A percentile compares a stretch with the other conserved stretches of the same genome.
These are phyloP conservation scores for Penicillium sp. DNA, from an alignment of 2,329 filamentous ascomycete genomes.

Conservation along the genomic window DNA sequence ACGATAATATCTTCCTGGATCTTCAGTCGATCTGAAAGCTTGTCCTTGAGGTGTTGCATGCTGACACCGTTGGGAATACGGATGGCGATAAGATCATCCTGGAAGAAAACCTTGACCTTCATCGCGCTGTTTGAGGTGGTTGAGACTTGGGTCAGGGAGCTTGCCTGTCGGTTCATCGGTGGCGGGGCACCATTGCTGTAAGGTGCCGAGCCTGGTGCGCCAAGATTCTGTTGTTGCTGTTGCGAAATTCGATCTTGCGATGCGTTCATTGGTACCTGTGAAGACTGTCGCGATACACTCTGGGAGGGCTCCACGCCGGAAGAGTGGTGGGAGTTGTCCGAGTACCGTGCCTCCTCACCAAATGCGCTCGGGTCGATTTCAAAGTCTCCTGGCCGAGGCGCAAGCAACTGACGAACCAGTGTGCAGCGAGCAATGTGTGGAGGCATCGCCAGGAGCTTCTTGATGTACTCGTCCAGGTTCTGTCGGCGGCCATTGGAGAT, in stretches of 20 bases:
- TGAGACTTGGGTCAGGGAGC: constrained; percentile 53
- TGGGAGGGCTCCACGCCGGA: constrained; percentile 63
- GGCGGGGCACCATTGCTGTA: constrained; percentile 41
- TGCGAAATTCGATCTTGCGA: constrained; percentile 38
- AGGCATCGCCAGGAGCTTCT: constrained; percentile 80
- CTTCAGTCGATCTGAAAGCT: constrained; percentile 80
- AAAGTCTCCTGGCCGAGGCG: constrained; percentile 84
- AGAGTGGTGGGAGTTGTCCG: constrained; percentile 67
- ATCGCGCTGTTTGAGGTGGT: constrained; percentile 55
- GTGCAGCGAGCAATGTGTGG: constrained; percentile 80
- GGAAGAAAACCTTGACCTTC: constrained; percentile 95
- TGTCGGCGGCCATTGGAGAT: constrained; percentile 91
- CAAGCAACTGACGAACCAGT: constrained; percentile 87
- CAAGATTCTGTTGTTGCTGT: constrained; percentile 39
- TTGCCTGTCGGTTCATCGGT: constrained; percentile 50
- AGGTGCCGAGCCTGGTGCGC: constrained; percentile 32
- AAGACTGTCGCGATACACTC: constrained; percentile 64
- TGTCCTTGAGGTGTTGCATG: constrained; percentile 75
- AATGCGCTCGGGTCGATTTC: constrained; percentile 74
- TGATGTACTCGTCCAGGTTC: constrained; percentile 93
- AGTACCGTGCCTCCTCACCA: constrained; percentile 71
- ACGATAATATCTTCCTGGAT: constrained; percentile 74
- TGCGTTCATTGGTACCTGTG: constrained; percentile 63
- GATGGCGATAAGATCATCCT: constrained; percentile 88
- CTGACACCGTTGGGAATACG: constrained; percentile 79